phyloP scores from a whole-genome alignment of 768 basidiomycete genomes.

The Mycena amicta region DNA sequence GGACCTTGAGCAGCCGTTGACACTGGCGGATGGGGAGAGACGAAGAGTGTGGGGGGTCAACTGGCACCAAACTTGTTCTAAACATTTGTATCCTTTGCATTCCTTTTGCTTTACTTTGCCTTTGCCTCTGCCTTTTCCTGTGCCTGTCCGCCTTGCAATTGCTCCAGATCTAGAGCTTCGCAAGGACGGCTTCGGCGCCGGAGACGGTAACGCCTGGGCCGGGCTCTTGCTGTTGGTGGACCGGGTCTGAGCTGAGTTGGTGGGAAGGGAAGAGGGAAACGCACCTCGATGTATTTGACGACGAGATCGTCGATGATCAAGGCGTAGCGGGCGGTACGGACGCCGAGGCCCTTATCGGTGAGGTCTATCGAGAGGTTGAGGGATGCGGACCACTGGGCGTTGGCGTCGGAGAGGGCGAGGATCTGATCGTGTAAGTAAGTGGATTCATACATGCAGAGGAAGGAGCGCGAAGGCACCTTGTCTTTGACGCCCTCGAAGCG shows the following conservation, averaged over 20 bases:
- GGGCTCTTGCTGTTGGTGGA: slow-evolving; percentile 47
- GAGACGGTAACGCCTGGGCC: slow-evolving; percentile 56
- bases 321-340: slow-evolving; percentile 64
- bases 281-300: slow-evolving; percentile 64
- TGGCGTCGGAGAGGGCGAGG: slow-evolving; percentile 56
- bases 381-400: slow-evolving; percentile 56
- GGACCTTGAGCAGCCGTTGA: too few species aligned
- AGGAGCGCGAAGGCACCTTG: slow-evolving; percentile 44
- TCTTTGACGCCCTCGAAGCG: slow-evolving; percentile 64
- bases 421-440: slow-evolving; percentile 42
- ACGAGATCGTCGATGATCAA: slow-evolving; percentile 70
- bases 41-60: too few species aligned
- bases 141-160: too few species aligned
- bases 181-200: slow-evolving; percentile 60
- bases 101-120: not conserved
- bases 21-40: too few species aligned
- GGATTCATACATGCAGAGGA: slow-evolving; percentile 1
- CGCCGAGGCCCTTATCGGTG: slow-evolving; percentile 49
- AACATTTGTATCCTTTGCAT: not conserved
- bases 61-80: too few species aligned
- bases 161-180: slow-evolving; percentile 45
- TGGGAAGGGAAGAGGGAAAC: slow-evolving; percentile 21
- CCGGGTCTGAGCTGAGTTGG: slow-evolving; percentile 15
- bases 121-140: too few species aligned
- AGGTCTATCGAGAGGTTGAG: slow-evolving; percentile 62